Base-by-base conservation (phyloP, 2,329 filamentous ascomycete species). In the Penicillium sp. region DNA sequence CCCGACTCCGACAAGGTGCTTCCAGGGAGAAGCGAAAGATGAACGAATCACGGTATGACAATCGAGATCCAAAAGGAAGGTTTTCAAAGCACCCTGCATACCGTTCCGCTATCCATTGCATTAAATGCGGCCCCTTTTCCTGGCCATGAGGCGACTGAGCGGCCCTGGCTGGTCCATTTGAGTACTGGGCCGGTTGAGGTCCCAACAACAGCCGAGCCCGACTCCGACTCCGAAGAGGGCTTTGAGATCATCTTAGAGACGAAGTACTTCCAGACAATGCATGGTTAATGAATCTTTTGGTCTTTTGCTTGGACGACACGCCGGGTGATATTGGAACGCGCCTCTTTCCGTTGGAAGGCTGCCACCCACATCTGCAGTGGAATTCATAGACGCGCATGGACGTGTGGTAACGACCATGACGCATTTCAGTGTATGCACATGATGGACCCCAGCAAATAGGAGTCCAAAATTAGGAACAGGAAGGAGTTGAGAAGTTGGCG, bases 11-110 rank as follows among this genome's bases (percentile, higher is more conserved):
- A 54, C 13, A 20, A 13, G 5, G 22, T 11, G 31, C 41, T n/a
- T 24, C 18, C 41, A 39, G 30, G 25, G 16, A 35, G 35, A 24
- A 43, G 24, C 46, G 44, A 36, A 47, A 48, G 8, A 46, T 25
- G 7, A 44, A 24, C 55, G 50, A 57, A 60, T 60, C 48, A 59
- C 11, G 14, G 27, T 41, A 43, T 25, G 43, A 36, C 16, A 7
- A 27, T 8, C 22, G 22, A 33, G n/a, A 22, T 24, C 11, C 28
- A 18, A 4, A n/a, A 25, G 36, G 13, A 24, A 5, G 24, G 6
- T 20, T 24, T 20, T 24, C n/a, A n/a, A n/a, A 18, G 9, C n/a
- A 13, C 18, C 44, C 43, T 18, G 46, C 50, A 41, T 50, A 28
- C n/a, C 11, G 10, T n/a, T 46, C 10, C 40, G 28, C 18, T 31